Evolutionary conservation across 2,329 filamentous ascomycete genomes (phyloP).

Genomic region (Neurospora sp.): DNA sequence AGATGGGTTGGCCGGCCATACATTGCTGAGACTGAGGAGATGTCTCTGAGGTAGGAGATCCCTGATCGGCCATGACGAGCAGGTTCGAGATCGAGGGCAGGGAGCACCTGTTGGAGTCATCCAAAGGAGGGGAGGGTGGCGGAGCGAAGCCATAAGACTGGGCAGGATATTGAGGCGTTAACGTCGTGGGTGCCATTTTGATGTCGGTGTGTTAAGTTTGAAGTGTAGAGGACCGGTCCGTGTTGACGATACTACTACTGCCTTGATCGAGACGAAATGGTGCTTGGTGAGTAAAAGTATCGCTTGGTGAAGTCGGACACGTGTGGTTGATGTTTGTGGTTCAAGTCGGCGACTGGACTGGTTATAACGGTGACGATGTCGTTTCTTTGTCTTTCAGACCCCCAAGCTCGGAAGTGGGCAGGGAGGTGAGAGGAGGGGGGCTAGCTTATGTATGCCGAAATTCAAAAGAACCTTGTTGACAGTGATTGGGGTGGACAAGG

Average conservation of each 20-base stretch:
- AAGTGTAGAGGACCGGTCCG: constrained; percentile 6
- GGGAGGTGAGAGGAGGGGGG: constrained; percentile 24
- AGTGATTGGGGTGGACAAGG: constrained; percentile 27
- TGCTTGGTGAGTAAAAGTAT: constrained; percentile 5
- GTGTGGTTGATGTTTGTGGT: constrained; percentile 10
- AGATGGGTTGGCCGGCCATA: neutral
- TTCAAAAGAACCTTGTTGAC: constrained; percentile 28
- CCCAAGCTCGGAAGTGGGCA: constrained; percentile 14
- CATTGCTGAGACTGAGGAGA: constrained; percentile 31
- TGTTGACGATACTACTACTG: constrained; percentile 4
- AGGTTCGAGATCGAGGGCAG: constrained; percentile 90
- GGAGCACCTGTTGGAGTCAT: constrained; percentile 67
- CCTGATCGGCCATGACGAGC: constrained; percentile 70
- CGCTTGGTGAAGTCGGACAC: constrained; percentile 11
- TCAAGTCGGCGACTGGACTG: constrained; percentile 3
- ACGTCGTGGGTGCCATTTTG: constrained; percentile 35
- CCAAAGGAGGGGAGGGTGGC: constrained; percentile 65
- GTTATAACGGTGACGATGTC: constrained; percentile 22
- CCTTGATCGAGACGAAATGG: neutral
- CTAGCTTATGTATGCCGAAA: constrained; percentile 34
- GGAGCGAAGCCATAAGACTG: constrained; percentile 45
- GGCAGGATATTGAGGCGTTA: constrained; percentile 33
- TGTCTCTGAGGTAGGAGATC: constrained; percentile 46
- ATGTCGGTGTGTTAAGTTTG: constrained; percentile 20
- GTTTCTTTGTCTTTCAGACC: constrained; percentile 20